These are phyloP conservation scores for Yarrowia sp. DNA, from an alignment of 805 yeast genomes.

Conservation along the genomic window DNA sequence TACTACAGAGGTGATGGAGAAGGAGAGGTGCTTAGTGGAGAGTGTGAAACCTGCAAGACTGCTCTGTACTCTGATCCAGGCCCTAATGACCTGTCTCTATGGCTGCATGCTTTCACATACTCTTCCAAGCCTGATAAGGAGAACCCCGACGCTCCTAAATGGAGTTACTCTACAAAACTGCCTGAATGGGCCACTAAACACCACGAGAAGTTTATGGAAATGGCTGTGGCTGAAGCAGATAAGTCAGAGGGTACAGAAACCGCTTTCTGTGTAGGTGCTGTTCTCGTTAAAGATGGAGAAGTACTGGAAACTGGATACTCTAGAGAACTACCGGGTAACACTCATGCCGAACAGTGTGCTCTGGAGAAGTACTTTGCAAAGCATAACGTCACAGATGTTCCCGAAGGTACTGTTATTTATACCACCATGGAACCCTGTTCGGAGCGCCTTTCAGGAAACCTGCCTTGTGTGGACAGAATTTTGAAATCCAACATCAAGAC, in stretches of 20 bases:
- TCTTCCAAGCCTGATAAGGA: constrained; percentile 33
- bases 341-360: constrained; percentile 97
- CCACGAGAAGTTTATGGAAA: constrained; percentile 61
- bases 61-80: constrained; percentile 86
- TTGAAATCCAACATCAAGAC: constrained; percentile 58
- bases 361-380: constrained; percentile 62
- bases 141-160: constrained; percentile 38
- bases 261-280: constrained; percentile 94
- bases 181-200: constrained; percentile 80
- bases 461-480: constrained; percentile 83
- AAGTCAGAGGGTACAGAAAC: constrained; percentile 80
- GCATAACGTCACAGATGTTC: constrained; percentile 46
- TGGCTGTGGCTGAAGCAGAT: constrained; percentile 74
- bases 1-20: constrained; percentile 42
- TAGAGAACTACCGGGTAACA: constrained; percentile 87
- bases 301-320: constrained; percentile 83
- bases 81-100: constrained; percentile 77
- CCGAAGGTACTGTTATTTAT: constrained; percentile 75
- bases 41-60: constrained; percentile 65
- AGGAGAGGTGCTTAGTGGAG: constrained; percentile 67
- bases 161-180: constrained; percentile 72
- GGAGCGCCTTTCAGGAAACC: constrained; percentile 79
- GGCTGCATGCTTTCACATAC: constrained; percentile 89
- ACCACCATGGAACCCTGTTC: constrained; percentile 99
- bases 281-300: constrained; percentile 60